Evolutionary conservation across 1,284 basidiomycete species (phyloP), one percentile per base, ranked within the genome.

Genomic region (Apiotrichum sp.): DNA sequence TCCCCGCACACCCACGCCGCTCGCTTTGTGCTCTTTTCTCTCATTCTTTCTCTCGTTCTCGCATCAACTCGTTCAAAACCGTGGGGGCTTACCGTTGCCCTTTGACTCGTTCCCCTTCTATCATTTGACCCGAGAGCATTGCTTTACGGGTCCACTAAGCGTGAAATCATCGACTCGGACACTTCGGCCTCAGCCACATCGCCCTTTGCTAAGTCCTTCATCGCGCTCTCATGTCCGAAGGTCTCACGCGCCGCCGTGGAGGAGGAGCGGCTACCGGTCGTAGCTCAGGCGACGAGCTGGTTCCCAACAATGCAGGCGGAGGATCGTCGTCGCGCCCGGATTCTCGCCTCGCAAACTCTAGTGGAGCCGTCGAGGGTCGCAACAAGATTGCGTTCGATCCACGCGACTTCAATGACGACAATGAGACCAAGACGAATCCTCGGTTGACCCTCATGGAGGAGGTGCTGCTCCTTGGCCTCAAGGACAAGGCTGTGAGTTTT

Each of bases 381-480:
- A 83, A 81, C 66, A 90, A 87, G 78, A 84, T 98, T 67, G 95
- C 95, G 2, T 98, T 83, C 71, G 95, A 99, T 78, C 93, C 93
- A 1, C 80, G 93, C 55, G 96, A 98, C 78, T 77, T 97, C 63
- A 84, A 87, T 65, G 81, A 86, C 66, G 85, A 84, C 48, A 83
- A 82, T 47, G 90, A 96, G 74, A 83, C 85, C 56, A 79, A 78
- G 39, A 84, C 84, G 71, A 83, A 88, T 74, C 96, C 95, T 0
- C 81, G 82, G 58, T 78, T 98, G 65, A 98, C 95, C 8, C 83
- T 98, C 56, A 91, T 98, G 89, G 95, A 98, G 78, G 96, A 98
- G 78, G 86, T 98, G 14, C 78, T 98, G 53, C 77, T 98, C 53
- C 79, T 98, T 13, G 95, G 96, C 2, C 78, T 93, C 32, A 89